These are phyloP conservation scores for Trifolium fragiferum DNA, from an alignment of 306 rosid genomes.

Conservation along the genomic window DNA sequence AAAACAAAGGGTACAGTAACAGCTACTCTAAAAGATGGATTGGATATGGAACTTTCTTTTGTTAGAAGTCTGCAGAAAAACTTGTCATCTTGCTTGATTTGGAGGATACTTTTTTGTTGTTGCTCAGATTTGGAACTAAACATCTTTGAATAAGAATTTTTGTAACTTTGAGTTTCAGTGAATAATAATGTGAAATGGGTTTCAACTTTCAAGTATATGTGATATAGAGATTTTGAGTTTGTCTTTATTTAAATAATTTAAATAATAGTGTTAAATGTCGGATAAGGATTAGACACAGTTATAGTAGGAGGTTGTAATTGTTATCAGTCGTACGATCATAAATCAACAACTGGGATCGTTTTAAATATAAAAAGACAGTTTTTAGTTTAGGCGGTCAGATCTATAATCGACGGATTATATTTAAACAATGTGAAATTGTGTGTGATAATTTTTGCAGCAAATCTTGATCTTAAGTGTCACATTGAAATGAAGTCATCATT, in stretches of 20 bases:
- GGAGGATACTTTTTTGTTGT: constrained; percentile 47
- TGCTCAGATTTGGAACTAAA: constrained; percentile 46
- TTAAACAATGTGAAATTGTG: no score
- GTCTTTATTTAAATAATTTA: constrained; percentile 1
- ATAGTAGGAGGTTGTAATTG: no score
- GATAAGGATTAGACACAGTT: no score
- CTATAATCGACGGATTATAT: no score
- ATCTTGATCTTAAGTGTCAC: not conserved
- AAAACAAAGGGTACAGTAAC: constrained; percentile 74
- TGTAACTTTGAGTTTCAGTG: not conserved
- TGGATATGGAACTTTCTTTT: constrained; percentile 64
- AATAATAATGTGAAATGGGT: constrained; percentile 21
- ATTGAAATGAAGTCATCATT: constrained; percentile 24
- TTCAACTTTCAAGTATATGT: not conserved
- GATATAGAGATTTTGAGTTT: constrained; percentile 18
- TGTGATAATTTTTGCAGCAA: fast-evolving
- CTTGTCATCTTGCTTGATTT: constrained; percentile 63
- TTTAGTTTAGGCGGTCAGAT: no score
- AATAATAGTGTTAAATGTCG: not conserved
- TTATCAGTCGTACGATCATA: no score
- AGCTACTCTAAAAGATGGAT: constrained; percentile 67
- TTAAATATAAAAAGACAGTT: no score
- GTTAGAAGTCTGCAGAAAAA: constrained; percentile 70
- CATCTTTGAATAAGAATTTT: constrained; percentile 42
- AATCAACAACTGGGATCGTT: no score